Conservation (phyloP, 1,139 yeast species). For the Scheffersomyces cryptocercus region DNA sequence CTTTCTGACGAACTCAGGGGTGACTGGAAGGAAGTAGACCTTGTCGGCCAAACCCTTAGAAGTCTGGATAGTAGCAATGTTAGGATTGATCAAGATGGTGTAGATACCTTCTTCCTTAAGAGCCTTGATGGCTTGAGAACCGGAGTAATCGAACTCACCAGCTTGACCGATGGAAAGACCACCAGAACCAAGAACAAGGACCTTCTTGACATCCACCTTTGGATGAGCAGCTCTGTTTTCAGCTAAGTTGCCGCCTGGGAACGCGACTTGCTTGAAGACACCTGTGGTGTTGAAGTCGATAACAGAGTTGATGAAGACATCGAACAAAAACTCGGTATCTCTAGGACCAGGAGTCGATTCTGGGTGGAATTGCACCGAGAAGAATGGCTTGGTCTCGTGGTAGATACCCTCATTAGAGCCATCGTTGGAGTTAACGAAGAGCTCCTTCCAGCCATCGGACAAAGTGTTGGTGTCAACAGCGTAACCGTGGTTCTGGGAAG, state of each 20-base stretch:
- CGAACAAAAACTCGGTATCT: conserved; percentile 96
- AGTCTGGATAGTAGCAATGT: conserved; percentile 98
- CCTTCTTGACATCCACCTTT: conserved; percentile 84
- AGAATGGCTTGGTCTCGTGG: conserved; percentile 82
- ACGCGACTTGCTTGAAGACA: conserved; percentile 67
- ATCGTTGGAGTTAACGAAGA: conserved; percentile 94
- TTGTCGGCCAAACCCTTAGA: conserved; percentile 97
- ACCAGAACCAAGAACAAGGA: conserved; percentile 95
- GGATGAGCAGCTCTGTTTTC: conserved; percentile 76
- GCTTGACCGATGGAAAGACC: conserved; percentile 99
- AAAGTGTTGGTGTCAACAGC: conserved; percentile 88
- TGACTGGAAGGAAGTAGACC: conserved; percentile 95
- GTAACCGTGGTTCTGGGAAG: conserved; percentile 98
- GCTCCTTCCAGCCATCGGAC: conserved; percentile 83
- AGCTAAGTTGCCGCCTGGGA: conserved; percentile 85
- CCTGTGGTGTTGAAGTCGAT: conserved; percentile 58
- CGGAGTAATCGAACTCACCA: conserved; percentile 98
- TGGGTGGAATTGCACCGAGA: conserved; percentile 99
- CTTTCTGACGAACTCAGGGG: conserved; percentile 92
- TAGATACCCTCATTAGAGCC: conserved; percentile 98
- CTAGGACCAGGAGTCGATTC: conserved; percentile 99
- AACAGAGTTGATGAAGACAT: conserved; percentile 85
- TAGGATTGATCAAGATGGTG: conserved; percentile 93
- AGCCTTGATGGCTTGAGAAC: conserved; percentile 93
- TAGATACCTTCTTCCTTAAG: conserved; percentile 96